A percentile compares a stretch with the other conserved stretches of the same genome.
phyloP scores from a whole-genome alignment of 345 rosid species.

The Eucalyptus erythrocorys region DNA sequence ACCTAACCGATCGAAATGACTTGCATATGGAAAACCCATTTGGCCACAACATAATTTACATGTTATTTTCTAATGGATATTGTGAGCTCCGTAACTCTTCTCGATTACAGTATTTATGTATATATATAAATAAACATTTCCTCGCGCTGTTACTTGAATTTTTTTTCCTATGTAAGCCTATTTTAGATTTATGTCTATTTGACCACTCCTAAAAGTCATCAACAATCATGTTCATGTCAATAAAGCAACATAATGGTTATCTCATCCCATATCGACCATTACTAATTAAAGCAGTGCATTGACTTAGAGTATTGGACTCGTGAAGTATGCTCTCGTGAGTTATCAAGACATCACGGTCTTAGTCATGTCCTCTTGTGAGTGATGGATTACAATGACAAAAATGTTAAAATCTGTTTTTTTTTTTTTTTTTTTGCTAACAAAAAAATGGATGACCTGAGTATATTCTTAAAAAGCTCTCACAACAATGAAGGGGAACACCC shows the following conservation, averaged over 20 bases:
- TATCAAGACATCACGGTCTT: fast-evolving
- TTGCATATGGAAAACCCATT: neutral
- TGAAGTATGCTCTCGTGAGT: fast-evolving
- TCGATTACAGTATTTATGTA: too few species aligned
- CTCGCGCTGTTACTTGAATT: fast-evolving
- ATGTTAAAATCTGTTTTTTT: too few species aligned
- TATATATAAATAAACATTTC: too few species aligned
- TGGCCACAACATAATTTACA: neutral
- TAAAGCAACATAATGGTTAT: neutral
- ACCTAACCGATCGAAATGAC: neutral
- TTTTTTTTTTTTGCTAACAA: too few species aligned
- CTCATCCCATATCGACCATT: fast-evolving
- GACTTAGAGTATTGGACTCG: neutral
- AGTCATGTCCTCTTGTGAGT: neutral
- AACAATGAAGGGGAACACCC: too few species aligned
- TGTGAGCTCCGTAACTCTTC: neutral
- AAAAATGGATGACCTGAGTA: too few species aligned
- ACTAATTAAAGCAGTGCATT: neutral
- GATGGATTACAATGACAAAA: neutral
- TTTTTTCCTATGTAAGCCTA: neutral
- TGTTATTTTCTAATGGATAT: fast-evolving
- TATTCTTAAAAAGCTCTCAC: too few species aligned
- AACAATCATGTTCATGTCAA: neutral
- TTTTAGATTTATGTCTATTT: neutral
- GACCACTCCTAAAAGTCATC: neutral